Conservation (phyloP, 176 grass and related monocot species). For the Juncus inflexus region DNA sequence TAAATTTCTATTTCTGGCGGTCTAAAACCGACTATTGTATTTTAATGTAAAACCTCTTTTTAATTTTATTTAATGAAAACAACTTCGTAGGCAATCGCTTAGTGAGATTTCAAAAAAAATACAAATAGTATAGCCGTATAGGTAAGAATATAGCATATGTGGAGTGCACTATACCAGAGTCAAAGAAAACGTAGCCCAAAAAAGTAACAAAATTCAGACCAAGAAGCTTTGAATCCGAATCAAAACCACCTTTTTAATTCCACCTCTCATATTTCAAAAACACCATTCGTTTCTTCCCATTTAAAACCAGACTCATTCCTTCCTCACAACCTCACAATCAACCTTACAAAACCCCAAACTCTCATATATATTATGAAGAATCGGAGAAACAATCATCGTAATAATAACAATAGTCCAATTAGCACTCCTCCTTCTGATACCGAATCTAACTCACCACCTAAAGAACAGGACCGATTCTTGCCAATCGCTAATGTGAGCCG, state of each 20-base stretch:
- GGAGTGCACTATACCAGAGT: background rate
- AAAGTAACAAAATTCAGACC: conserved; percentile 14
- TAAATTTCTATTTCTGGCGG: too few relatives aligned
- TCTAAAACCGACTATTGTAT: too few relatives aligned
- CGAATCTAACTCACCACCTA: conserved; percentile 55
- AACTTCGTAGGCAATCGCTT: too few relatives aligned
- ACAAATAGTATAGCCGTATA: too few relatives aligned
- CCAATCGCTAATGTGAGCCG: conserved; percentile 93
- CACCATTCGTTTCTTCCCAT: conserved; percentile 1
- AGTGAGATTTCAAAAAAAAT: too few relatives aligned
- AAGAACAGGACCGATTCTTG: conserved; percentile 85
- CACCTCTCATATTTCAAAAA: conserved; percentile 23
- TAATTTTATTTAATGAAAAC: too few relatives aligned
- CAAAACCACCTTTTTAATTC: conserved; percentile 33
- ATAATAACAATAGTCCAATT: conserved; percentile 49
- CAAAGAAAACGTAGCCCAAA: conserved; percentile 18
- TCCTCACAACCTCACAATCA: background rate
- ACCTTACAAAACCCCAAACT: background rate
- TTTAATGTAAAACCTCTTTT: too few relatives aligned
- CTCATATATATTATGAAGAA: conserved; percentile 48
- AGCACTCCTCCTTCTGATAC: conserved; percentile 58
- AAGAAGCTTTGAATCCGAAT: conserved; percentile 41
- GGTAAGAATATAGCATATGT: too few relatives aligned
- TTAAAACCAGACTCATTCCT: conserved; percentile 9
- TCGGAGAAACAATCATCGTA: conserved; percentile 43